Conservation (phyloP, 2,329 filamentous ascomycete species). For the Penicillium digitatum region DNA sequence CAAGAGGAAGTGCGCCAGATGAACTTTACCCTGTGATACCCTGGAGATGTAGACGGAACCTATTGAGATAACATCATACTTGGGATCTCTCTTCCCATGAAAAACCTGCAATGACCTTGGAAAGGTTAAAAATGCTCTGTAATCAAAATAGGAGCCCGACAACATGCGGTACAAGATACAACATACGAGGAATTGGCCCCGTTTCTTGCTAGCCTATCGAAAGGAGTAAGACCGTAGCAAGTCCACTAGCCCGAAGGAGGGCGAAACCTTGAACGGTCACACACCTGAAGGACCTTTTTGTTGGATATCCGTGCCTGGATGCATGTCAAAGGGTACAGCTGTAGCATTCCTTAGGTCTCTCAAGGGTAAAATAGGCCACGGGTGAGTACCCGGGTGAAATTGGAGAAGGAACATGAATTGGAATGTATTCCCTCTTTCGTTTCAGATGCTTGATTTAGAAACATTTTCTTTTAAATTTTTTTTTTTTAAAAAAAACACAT, state of each 20-base stretch:
- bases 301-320: slow-evolving; percentile 14
- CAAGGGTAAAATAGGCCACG: background rate
- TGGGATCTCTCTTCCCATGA: too few species aligned
- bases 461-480: too few species aligned
- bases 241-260: slow-evolving; percentile 4
- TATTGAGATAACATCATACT: too few species aligned
- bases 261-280: slow-evolving; percentile 4
- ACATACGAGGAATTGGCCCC: slow-evolving; percentile 3
- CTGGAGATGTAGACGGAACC: background rate
- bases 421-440: background rate
- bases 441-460: too few species aligned
- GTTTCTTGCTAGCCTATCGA: background rate
- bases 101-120: background rate
- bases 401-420: background rate
- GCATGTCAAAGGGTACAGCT: slow-evolving; percentile 20
- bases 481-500: too few species aligned
- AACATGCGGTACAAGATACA: slow-evolving; percentile 1
- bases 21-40: background rate
- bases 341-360: slow-evolving; percentile 13
- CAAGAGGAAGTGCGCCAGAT: background rate
- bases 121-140: background rate
- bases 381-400: slow-evolving; percentile 3
- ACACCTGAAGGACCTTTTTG: background rate
- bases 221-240: slow-evolving; percentile 1
- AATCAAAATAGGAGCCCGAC: slow-evolving; percentile 1